Base-by-base conservation (phyloP, 495 filamentous ascomycete species). In the Halenospora varia region DNA sequence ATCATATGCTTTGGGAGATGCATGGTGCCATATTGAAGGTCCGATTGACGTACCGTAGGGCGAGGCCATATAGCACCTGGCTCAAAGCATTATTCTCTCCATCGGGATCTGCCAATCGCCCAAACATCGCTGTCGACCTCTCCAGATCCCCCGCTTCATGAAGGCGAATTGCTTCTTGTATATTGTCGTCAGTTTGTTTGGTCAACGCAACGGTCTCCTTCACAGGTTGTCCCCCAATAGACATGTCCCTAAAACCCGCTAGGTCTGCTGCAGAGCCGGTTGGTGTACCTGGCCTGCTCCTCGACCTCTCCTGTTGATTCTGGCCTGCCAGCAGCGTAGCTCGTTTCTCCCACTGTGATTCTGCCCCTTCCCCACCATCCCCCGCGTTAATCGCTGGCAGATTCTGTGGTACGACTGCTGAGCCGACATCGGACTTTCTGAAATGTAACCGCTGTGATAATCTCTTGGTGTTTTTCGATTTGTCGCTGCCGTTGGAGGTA, bases 21-120 rank as follows among this genome's bases (percentile, higher is more conserved):
- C 41, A 6, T 2, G 39, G 29, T 29, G 18, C 18, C 23, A 22
- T 19, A 13, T 39, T 35, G 25, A 44, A 46, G 17, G 23, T 35
- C 51, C 58, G 60, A 60, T 64, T 56, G 47, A 64, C 84, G 73
- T 73, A 96, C 91, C 92, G 82, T 54, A 97, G 71, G 41, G 94
- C 93, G 44, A 99, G 88, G 18, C 93, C 94, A 69, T 95, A 99
- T 51, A 99, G 80, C 48, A 99, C 94, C 71, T 99, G 93, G 66
- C 90, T 92, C 63, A 99, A 78, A 17, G 92, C 89, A 70, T 97
- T 96, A 71, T 96, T 95, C 53, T 83, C 79, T 20, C 89, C 91
- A 56, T 87, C 82, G 18, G 87, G 89, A 68, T 96, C 88, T 26
- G 94, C 95, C 52, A 99, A 80, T 44, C 82, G 80, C 17, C 85